Base-by-base conservation (phyloP, 225 moss, liverwort and hornwort species). In the Marchantia polymorpha region DNA sequence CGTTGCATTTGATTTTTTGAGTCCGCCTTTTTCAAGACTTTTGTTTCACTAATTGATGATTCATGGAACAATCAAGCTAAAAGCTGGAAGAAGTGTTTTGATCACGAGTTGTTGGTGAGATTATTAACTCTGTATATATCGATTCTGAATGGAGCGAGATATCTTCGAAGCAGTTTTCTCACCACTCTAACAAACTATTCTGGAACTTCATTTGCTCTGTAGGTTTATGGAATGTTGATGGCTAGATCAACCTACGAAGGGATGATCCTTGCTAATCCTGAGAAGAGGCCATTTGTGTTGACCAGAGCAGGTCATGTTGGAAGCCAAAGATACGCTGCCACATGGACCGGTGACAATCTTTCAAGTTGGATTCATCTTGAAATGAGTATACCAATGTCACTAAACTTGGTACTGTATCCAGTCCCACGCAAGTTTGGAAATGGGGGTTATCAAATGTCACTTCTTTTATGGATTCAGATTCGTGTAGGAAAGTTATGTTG, bases 341-440 rank as follows among this genome's bases (percentile, higher is more conserved):
- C 99, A 27, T 99, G 99, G 99, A 93, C 90, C n/a, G 99, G 99
- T 72, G 99, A 99, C 83, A 99, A 99, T 80, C 65, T 99, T 26
- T 68, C 99, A 59, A 99, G 84, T 26, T 99, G 99, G 99, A 89
- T 86, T 73, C 99, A 99, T 83, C 77, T 99, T 85, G 81, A 88
- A 88, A 99, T 99, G 99, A 95, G 91, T 87, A 89, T 99, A 75
- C 94, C 97, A 19, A 92, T 99, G 95, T 76, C 87, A 49, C 75
- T 99, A 15, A 99, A 99, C 86, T 52, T 99, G 94, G 94, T 94
- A 86, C 39, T 39, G 9, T 19, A 39, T 39, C 22, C 7, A 0
- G 7, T 26, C 20, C 16, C n/a, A 10, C 53, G 16, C 7, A 14
- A n/a, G 1, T 73, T 73, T 16, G 10, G 53, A 11, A 27, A 25